Conservation (phyloP, 1,284 basidiomycete genomes). For the Malassezia dermatis region DNA sequence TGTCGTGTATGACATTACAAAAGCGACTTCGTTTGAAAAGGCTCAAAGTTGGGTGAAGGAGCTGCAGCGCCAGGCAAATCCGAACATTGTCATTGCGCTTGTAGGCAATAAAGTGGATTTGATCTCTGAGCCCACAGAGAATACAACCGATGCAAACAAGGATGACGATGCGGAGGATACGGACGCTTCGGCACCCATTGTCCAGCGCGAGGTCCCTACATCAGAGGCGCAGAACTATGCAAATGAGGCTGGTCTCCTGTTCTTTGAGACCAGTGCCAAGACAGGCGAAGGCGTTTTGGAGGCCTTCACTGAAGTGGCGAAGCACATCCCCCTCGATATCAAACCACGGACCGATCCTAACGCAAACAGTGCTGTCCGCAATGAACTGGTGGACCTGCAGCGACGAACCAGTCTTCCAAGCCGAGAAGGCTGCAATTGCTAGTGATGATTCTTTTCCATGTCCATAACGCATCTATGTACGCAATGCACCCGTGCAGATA, state of each 20-base stretch:
- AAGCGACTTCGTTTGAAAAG: conserved; percentile 75
- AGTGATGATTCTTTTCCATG: not conserved
- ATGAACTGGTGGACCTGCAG: conserved; percentile 11
- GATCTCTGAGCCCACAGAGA: conserved; percentile 58
- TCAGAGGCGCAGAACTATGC: conserved; percentile 96
- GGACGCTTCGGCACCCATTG: conserved; percentile 4
- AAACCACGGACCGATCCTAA: not conserved
- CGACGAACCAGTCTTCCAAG: not conserved
- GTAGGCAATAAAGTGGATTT: conserved; percentile 61
- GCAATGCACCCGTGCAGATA: not conserved
- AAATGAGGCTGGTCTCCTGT: conserved; percentile 77
- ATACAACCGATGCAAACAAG: conserved; percentile 51
- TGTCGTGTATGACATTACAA: conserved; percentile 94
- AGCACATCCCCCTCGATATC: conserved; percentile 14
- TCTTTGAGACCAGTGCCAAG: conserved; percentile 98
- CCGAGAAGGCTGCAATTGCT: conserved; percentile 8
- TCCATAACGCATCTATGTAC: not conserved
- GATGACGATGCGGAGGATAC: conserved; percentile 16
- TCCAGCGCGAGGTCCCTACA: conserved; percentile 33
- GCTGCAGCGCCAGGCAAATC: conserved; percentile 94
- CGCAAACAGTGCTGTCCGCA: not conserved
- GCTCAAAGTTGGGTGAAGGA: conserved; percentile 99
- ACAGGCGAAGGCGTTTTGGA: conserved; percentile 92
- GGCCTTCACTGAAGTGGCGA: conserved; percentile 72
- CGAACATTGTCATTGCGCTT: conserved; percentile 80